Evolutionary conservation across 352 stramenopile genomes (phyloP).

Genomic region (Pythium coloratum): DNA sequence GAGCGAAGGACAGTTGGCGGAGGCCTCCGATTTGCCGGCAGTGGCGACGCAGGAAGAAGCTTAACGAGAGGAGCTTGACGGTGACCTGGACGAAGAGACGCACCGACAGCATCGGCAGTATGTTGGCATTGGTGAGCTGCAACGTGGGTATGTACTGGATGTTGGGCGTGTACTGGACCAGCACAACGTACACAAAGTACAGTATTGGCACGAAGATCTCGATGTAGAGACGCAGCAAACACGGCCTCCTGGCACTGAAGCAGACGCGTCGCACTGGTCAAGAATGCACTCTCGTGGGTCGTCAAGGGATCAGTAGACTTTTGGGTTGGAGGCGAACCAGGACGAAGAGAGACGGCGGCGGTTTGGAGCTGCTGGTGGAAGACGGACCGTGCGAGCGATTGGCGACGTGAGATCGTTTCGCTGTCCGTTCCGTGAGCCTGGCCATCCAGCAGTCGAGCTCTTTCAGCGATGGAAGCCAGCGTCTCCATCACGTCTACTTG

Average conservation of each 20-base stretch:
- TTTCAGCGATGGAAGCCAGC: too few relatives aligned
- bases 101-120: neutral
- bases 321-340: neutral
- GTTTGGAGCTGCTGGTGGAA: too few relatives aligned
- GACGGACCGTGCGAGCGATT: too few relatives aligned
- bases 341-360: neutral
- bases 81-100: neutral
- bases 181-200: neutral
- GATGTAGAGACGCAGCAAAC: slow-evolving; percentile 22
- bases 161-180: slow-evolving; percentile 2
- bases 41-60: neutral
- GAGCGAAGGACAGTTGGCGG: neutral
- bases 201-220: slow-evolving; percentile 15
- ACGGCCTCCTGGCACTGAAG: slow-evolving; percentile 10
- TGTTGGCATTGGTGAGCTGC: neutral
- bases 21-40: neutral
- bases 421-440: too few relatives aligned
- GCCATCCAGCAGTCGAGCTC: too few relatives aligned
- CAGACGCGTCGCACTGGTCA: neutral
- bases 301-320: too few relatives aligned
- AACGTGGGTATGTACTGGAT: slow-evolving; percentile 6
- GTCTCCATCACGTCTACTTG: too few relatives aligned
- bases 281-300: neutral
- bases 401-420: too few relatives aligned
- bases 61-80: neutral